Base-by-base conservation (phyloP, 163 green algal genomes). In the Chlorella variabilis region DNA sequence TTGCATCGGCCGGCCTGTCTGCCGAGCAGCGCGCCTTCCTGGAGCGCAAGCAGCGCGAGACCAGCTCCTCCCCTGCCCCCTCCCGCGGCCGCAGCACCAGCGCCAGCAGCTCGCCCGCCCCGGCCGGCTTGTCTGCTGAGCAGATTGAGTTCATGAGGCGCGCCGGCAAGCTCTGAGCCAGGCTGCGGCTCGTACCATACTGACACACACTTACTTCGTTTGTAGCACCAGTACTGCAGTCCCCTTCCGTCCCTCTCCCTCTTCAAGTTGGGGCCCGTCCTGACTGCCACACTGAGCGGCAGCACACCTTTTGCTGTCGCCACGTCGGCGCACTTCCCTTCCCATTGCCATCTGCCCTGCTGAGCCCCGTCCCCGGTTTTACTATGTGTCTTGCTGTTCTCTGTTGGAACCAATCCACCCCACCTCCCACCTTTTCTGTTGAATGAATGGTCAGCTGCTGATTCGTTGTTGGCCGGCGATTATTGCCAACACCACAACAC, bases 21-120 rank as follows among this genome's bases (percentile, higher is more conserved):
- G 17, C 71, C 18, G 45, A 61, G 45, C 71, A 78, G 71, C 48
- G 8, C 15, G 71, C 71, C 9, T 78, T 78, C 49, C 29, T 78
- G 31, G 48, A 66, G 71, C 71, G 71, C 71, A 67, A 68, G 31
- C 79, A 38, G 59, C 59, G 23, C 18, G 54, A 67, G 59, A 20
- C 27, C 27, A 67, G 59, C 29, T 4, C 8, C 59, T 67, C 59
- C 29, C 59, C 27, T 17, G 27, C n/a, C 59, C 29, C n/a, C n/a
- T 39, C 29, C 23, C 15, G 23, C 18, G 54, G 54, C 54, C 18
- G 23, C 23, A 15, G 54, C 54, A 29, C 54, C 54, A 63, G 54
- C 54, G 6, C 5, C 29, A 38, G 59, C 59, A 9, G 6, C 3
- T 38, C 59, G 7, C 59, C 59, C 7, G n/a, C 29, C 29, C 59